Evolutionary conservation across 345 rosid genomes (phyloP).

Genomic region (Iberis pinnata): DNA sequence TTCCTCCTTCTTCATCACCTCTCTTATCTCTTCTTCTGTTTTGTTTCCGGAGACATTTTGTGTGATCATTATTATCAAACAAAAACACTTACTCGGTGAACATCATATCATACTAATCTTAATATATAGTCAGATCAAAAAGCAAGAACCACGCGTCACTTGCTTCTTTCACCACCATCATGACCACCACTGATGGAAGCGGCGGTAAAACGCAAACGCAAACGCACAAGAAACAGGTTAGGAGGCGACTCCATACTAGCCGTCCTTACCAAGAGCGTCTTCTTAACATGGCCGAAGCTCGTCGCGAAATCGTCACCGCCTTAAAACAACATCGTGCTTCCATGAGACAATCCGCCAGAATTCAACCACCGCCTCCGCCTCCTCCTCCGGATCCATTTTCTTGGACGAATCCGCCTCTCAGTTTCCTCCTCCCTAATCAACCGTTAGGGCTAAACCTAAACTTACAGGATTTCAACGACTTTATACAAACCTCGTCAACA

Average conservation of each 20-base stretch:
- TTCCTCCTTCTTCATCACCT: slow-evolving; percentile 21
- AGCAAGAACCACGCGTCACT: slow-evolving; percentile 22
- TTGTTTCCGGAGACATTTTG: slow-evolving; percentile 23
- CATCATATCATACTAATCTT: background rate
- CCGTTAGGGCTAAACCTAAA: slow-evolving; percentile 76
- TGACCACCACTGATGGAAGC: slow-evolving; percentile 30
- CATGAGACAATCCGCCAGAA: slow-evolving; percentile 62
- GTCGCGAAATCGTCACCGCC: slow-evolving; percentile 92
- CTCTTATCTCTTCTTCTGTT: slow-evolving; percentile 20
- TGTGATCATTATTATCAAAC: background rate
- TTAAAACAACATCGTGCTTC: slow-evolving; percentile 87
- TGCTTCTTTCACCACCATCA: slow-evolving; percentile 32
- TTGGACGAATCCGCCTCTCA: slow-evolving; percentile 34
- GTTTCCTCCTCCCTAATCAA: slow-evolving; percentile 54
- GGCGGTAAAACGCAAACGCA: slow-evolving; percentile 39
- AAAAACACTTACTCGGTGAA: slow-evolving; percentile 12
- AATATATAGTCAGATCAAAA: slow-evolving; percentile 10
- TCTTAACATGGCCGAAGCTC: slow-evolving; percentile 97
- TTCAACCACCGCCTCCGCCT: slow-evolving; percentile 31
- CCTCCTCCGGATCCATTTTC: slow-evolving; percentile 37
- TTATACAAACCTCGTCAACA: slow-evolving; percentile 47
- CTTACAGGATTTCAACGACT: slow-evolving; percentile 64
- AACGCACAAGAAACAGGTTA: slow-evolving; percentile 75
- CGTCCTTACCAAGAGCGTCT: slow-evolving; percentile 95
- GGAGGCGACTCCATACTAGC: slow-evolving; percentile 91